These are phyloP conservation scores for Mycena galopus DNA, from an alignment of 768 basidiomycete species.

Conservation along the genomic window DNA sequence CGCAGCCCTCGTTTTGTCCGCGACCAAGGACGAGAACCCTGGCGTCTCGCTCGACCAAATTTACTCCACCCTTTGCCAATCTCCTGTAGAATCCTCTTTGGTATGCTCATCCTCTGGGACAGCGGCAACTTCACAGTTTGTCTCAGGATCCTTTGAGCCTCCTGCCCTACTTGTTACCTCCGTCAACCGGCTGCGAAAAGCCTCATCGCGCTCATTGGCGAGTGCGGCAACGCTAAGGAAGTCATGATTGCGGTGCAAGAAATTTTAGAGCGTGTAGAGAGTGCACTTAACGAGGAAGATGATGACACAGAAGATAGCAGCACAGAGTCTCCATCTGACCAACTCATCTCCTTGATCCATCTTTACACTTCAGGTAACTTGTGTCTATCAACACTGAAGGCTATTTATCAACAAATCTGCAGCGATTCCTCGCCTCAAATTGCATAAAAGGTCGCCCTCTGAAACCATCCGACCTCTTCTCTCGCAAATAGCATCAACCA, in stretches of 20 bases:
- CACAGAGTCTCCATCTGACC: conserved; percentile 43
- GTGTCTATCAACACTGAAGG: conserved; percentile 26
- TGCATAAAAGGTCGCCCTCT: conserved; percentile 56
- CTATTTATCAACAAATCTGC: conserved; percentile 10
- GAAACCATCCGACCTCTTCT: conserved; percentile 59
- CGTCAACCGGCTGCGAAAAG: conserved; percentile 53
- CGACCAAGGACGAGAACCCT: conserved; percentile 48
- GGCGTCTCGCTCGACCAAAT: conserved; percentile 47
- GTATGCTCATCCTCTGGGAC: conserved; percentile 29
- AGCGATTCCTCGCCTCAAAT: conserved; percentile 62
- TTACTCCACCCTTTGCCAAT: conserved; percentile 44
- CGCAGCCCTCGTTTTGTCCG: conserved; percentile 52
- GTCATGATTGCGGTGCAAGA: conserved; percentile 62
- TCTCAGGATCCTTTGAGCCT: conserved; percentile 60
- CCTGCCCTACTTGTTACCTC: conserved; percentile 55
- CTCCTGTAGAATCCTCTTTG: conserved; percentile 40
- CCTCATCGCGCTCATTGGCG: conserved; percentile 56
- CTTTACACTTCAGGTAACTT: conserved; percentile 58
- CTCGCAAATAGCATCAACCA: conserved; percentile 49
- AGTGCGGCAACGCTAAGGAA: conserved; percentile 60
- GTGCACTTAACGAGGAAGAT: conserved; percentile 41
- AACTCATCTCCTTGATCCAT: conserved; percentile 53
- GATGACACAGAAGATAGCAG: conserved; percentile 22
- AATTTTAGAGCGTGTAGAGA: conserved; percentile 53
- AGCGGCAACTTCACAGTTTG: not conserved